A percentile compares a stretch with the other conserved stretches of the same genome.
These are phyloP conservation scores for Coemansia sp. DNA, from an alignment of 371 early-diverging fungal genomes.

Conservation along the genomic window DNA sequence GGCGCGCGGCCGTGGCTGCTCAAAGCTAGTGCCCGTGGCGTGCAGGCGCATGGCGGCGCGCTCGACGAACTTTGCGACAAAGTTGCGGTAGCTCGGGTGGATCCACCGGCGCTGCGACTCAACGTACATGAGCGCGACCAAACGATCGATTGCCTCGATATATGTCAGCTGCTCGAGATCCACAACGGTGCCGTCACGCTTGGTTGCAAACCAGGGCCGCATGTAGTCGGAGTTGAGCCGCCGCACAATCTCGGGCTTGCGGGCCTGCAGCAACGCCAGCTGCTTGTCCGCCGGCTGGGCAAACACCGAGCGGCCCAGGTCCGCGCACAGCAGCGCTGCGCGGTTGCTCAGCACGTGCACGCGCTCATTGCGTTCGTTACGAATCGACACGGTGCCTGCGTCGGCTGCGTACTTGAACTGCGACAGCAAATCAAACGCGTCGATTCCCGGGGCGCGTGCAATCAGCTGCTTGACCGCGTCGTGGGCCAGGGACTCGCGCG, in stretches of 20 bases:
- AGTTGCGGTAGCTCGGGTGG: constrained; percentile 72
- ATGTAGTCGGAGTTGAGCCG: constrained; percentile 78
- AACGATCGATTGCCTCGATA: constrained; percentile 77
- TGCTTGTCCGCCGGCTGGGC: constrained; percentile 85
- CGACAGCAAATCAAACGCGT: constrained; percentile 72
- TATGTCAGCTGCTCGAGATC: constrained; percentile 93
- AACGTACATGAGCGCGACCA: constrained; percentile 80
- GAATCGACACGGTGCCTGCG: constrained; percentile 83
- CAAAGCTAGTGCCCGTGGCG: constrained; percentile 63
- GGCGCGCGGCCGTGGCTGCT: constrained; percentile 66
- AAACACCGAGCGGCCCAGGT: constrained; percentile 87
- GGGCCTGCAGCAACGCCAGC: constrained; percentile 66
- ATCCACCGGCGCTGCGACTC: constrained; percentile 81
- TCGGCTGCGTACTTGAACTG: constrained; percentile 74
- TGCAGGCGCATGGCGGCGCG: constrained; percentile 88
- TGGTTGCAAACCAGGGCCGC: constrained; percentile 89
- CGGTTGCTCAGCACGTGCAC: constrained; percentile 95
- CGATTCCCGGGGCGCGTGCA: constrained; percentile 82
- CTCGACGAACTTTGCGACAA: constrained; percentile 81
- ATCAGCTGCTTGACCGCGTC: constrained; percentile 85
- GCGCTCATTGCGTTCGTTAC: constrained; percentile 88
- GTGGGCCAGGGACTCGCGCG: constrained; percentile 81
- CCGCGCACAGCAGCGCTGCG: constrained; percentile 90
- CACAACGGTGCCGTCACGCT: constrained; percentile 64
- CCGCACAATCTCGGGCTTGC: constrained; percentile 86